A percentile compares a stretch with the other conserved stretches of the same genome.
These are phyloP conservation scores for Penicillium sp. DNA, from an alignment of 2,329 filamentous ascomycete species.

Conservation along the genomic window DNA sequence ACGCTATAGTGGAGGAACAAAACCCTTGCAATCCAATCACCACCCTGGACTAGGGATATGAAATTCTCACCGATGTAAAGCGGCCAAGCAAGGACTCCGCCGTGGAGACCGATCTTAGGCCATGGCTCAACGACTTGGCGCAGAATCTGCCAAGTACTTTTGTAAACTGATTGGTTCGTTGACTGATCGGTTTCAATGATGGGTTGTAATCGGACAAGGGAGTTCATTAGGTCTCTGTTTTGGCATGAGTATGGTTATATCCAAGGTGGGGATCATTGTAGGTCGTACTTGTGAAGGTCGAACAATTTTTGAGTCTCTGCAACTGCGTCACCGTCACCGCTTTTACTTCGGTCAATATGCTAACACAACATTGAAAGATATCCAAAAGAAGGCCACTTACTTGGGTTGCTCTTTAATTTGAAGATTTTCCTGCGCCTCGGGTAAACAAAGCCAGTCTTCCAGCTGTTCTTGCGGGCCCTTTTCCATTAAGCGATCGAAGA, in stretches of 20 bases:
- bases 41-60: constrained; percentile 24
- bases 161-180: constrained; percentile 19
- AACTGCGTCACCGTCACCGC: constrained; percentile 1
- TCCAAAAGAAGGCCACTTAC: constrained; percentile 1
- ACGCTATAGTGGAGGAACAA: constrained; percentile 33
- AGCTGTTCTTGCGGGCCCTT: constrained; percentile 23
- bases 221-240: constrained; percentile 25
- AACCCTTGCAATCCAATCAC: constrained; percentile 32
- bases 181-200: constrained; percentile 17
- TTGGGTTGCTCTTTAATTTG: background rate
- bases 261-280: background rate
- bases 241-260: background rate
- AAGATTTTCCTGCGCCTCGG: constrained; percentile 14
- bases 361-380: background rate
- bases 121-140: constrained; percentile 28
- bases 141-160: constrained; percentile 26
- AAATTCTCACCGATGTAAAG: constrained; percentile 29
- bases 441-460: constrained; percentile 24
- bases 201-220: constrained; percentile 18
- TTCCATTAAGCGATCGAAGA: constrained; percentile 27
- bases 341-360: background rate
- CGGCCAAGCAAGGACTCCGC: constrained; percentile 32
- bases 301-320: constrained; percentile 11
- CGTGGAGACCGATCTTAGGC: constrained; percentile 29
- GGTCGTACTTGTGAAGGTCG: constrained; percentile 16